Percentiles rank a stretch among this genome's conserved stretches.
phyloP scores from a whole-genome alignment of 2,329 filamentous ascomycete species.

The Alternaria sp. region DNA sequence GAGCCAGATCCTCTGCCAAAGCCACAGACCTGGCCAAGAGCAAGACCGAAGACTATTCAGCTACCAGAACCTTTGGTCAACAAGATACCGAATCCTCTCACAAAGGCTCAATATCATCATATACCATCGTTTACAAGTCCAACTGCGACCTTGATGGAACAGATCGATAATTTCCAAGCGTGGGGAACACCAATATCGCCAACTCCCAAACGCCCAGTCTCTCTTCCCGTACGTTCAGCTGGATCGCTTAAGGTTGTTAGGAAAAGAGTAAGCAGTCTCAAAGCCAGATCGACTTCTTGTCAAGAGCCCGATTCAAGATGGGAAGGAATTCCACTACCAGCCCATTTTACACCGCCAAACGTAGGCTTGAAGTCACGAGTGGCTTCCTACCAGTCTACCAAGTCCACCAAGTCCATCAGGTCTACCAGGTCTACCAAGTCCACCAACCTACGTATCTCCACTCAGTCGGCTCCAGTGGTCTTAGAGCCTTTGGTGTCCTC shows the following conservation, averaged over 20 bases:
- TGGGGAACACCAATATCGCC: constrained; percentile 17
- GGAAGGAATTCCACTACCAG: constrained; percentile 26
- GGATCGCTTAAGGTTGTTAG: constrained; percentile 9
- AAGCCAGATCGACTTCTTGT: constrained; percentile 22
- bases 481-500: constrained; percentile 9
- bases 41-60: constrained; percentile 10
- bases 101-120: constrained; percentile 14
- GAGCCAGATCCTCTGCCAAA: constrained; percentile 28
- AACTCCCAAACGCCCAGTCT: constrained; percentile 5
- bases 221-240: constrained; percentile 16
- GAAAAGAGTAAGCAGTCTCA: constrained; percentile 14
- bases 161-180: constrained; percentile 11
- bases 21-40: constrained; percentile 9
- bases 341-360: constrained; percentile 26
- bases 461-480: constrained; percentile 29
- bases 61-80: constrained; percentile 13
- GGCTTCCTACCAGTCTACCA: constrained; percentile 33
- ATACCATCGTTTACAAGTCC: constrained; percentile 12
- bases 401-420: constrained; percentile 7
- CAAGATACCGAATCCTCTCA: constrained; percentile 15
- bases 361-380: constrained; percentile 21
- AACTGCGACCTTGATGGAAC: constrained; percentile 11
- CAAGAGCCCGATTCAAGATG: constrained; percentile 24
- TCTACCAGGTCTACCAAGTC: constrained; percentile 1
- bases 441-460: constrained; percentile 14